phyloP scores from a whole-genome alignment of 768 basidiomycete genomes.

The Leccinum variicolor region DNA sequence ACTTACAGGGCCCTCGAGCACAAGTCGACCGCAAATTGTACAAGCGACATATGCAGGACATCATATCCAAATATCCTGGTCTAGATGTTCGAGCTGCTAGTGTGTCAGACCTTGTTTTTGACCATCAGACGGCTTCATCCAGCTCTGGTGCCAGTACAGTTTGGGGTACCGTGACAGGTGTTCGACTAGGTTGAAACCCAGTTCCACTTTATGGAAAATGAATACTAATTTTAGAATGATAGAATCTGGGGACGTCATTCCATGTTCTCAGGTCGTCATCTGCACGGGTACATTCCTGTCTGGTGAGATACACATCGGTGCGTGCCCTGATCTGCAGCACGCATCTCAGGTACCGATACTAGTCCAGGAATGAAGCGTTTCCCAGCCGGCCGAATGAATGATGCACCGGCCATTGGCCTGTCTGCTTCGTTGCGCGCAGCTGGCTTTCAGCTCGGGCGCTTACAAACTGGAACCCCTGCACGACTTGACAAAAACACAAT shows the following conservation, averaged over 20 bases:
- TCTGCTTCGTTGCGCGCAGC: conserved; percentile 71
- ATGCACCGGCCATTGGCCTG: conserved; percentile 68
- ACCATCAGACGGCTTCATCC: conserved; percentile 36
- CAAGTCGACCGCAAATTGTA: conserved; percentile 87
- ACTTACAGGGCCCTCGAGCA: conserved; percentile 75
- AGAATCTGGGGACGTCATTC: conserved; percentile 75
- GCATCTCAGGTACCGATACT: neutral
- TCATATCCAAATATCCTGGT: conserved; percentile 61
- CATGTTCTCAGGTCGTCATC: conserved; percentile 79
- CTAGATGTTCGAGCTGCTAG: conserved; percentile 69
- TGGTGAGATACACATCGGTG: conserved; percentile 89
- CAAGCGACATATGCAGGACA: conserved; percentile 75
- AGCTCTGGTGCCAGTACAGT: conserved; percentile 19
- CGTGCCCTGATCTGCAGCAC: neutral
- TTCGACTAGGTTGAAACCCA: conserved; percentile 53
- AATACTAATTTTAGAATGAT: conserved; percentile 5
- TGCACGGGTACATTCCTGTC: conserved; percentile 92
- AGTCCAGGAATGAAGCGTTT: conserved; percentile 60
- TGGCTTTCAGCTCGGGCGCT: conserved; percentile 77
- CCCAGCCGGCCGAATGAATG: conserved; percentile 75
- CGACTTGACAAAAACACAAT: conserved; percentile 70
- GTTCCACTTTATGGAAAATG: neutral
- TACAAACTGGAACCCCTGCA: conserved; percentile 88
- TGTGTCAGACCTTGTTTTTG: conserved; percentile 76
- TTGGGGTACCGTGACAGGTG: conserved; percentile 60